Percentiles rank a stretch among this genome's conserved stretches.
These are phyloP conservation scores for Microbotryomycetes sp. DNA, from an alignment of 1,284 basidiomycete genomes.

Conservation along the genomic window DNA sequence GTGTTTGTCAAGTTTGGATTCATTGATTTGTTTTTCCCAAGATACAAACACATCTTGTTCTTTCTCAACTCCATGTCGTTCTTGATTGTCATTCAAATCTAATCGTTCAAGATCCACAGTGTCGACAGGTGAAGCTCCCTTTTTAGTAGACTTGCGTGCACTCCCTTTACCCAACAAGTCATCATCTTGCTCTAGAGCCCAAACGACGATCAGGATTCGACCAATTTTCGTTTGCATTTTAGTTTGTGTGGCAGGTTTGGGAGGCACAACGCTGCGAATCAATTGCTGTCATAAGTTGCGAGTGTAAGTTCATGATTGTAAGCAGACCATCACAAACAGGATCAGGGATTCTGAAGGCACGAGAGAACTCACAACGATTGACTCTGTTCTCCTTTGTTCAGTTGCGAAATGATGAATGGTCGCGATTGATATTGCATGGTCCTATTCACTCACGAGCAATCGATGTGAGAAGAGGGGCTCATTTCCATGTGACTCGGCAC, in stretches of 20 bases:
- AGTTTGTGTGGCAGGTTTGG: conserved; percentile 38
- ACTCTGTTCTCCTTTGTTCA: conserved; percentile 58
- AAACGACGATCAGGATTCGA: conserved; percentile 89
- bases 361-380: conserved; percentile 57
- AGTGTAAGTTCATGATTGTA: conserved; percentile 1
- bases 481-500: background rate
- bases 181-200: conserved; percentile 88
- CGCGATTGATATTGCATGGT: conserved; percentile 90
- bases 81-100: conserved; percentile 26
- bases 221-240: conserved; percentile 56
- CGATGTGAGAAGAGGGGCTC: background rate
- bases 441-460: conserved; percentile 49
- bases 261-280: conserved; percentile 21
- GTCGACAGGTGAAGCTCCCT: conserved; percentile 18
- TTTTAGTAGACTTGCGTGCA: conserved; percentile 23
- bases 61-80: conserved; percentile 30
- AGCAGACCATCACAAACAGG: background rate
- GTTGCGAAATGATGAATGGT: conserved; percentile 91
- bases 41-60: conserved; percentile 65
- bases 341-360: conserved; percentile 6
- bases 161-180: conserved; percentile 18
- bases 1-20: background rate
- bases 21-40: conserved; percentile 51
- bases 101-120: background rate
- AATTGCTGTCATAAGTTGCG: conserved; percentile 19